These are phyloP conservation scores for Hyphopichia burtonii DNA, from an alignment of 1,139 yeast genomes.

Conservation along the genomic window DNA sequence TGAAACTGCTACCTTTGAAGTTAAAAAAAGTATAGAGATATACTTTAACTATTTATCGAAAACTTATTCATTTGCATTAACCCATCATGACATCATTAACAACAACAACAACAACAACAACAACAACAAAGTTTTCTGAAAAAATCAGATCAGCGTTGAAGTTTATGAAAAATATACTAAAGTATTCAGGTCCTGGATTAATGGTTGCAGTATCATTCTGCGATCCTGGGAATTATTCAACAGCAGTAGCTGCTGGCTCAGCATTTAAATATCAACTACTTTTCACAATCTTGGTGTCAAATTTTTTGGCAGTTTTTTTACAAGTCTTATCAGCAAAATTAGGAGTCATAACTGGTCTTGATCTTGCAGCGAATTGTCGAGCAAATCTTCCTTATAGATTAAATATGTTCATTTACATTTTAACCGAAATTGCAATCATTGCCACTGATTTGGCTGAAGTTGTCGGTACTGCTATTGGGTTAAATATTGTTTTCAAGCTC, in stretches of 20 bases:
- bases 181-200: conserved; percentile 87
- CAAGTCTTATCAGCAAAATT: conserved; percentile 83
- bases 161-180: conserved; percentile 49
- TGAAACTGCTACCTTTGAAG: no score
- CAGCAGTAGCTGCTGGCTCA: conserved; percentile 93
- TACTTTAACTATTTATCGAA: no score
- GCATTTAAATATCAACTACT: conserved; percentile 79
- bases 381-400: conserved; percentile 64
- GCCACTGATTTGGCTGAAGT: conserved; percentile 95
- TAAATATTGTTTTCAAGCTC: conserved; percentile 73
- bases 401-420: conserved; percentile 61
- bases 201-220: conserved; percentile 95
- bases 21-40: no score
- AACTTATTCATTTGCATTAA: no score
- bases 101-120: no score
- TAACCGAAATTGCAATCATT: conserved; percentile 86
- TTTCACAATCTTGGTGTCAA: conserved; percentile 77
- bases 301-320: conserved; percentile 80
- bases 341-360: conserved; percentile 90
- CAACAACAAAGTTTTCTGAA: neutral
- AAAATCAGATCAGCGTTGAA: neutral
- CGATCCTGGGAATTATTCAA: conserved; percentile 97
- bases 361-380: conserved; percentile 83
- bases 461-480: conserved; percentile 88
- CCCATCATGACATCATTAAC: no score